Evolutionary conservation across 2,329 filamentous ascomycete genomes (phyloP).

Genomic region (Simplicillium sp.): DNA sequence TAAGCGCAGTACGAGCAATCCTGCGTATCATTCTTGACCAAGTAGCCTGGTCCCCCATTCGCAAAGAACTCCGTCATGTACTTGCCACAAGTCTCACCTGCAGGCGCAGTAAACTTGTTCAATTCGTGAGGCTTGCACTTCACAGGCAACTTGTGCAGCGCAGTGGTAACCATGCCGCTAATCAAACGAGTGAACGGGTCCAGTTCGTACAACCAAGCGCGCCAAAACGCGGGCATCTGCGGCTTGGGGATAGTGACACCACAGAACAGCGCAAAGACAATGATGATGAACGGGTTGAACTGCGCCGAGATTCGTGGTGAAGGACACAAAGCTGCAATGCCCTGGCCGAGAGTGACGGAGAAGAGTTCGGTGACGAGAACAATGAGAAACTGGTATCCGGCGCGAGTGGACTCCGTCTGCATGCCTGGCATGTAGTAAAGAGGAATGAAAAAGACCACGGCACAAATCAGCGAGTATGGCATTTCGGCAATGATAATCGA

Average conservation of each 20-base stretch:
- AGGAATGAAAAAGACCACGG: slow-evolving; percentile 71
- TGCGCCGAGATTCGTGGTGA: slow-evolving; percentile 70
- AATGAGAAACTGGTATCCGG: slow-evolving; percentile 83
- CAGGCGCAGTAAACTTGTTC: slow-evolving; percentile 58
- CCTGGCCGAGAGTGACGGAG: slow-evolving; percentile 70
- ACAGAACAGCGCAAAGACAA: slow-evolving; percentile 78
- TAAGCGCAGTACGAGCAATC: slow-evolving; percentile 77
- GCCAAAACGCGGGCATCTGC: slow-evolving; percentile 72
- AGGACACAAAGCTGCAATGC: slow-evolving; percentile 67
- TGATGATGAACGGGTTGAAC: slow-evolving; percentile 73
- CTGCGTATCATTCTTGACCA: slow-evolving; percentile 55
- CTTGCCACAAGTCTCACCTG: slow-evolving; percentile 57
- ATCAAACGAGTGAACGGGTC: slow-evolving; percentile 79
- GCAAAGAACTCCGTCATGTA: slow-evolving; percentile 69
- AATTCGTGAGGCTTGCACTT: slow-evolving; percentile 51
- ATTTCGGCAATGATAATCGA: slow-evolving; percentile 77
- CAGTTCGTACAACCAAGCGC: slow-evolving; percentile 71
- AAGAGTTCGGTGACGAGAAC: slow-evolving; percentile 77
- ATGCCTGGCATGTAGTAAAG: slow-evolving; percentile 81
- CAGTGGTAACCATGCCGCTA: slow-evolving; percentile 69
- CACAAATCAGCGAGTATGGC: slow-evolving; percentile 74
- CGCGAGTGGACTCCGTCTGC: slow-evolving; percentile 49
- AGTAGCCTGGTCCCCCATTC: slow-evolving; percentile 59
- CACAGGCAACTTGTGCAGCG: slow-evolving; percentile 58
- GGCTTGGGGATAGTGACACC: slow-evolving; percentile 74